Evolutionary conservation across 495 filamentous ascomycete genomes (phyloP), one percentile per base, ranked within the genome.

Genomic region (Collariella sp.): DNA sequence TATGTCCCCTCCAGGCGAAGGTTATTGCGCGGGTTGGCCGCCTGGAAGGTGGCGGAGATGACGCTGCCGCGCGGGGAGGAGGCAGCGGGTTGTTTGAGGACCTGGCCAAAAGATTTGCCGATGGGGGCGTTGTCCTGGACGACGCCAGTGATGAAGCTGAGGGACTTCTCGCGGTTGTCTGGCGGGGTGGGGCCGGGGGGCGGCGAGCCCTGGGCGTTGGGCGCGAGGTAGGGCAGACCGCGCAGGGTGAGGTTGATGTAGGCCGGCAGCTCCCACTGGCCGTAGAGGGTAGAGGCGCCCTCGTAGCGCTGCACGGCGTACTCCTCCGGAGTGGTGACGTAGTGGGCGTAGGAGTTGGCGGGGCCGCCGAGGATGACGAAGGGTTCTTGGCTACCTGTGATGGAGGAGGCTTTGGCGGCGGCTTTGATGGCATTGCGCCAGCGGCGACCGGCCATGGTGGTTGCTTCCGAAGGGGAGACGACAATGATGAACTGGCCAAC

Each of bases 321-420:
- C 66, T 98, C 93, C 64, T 96, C 89, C 41, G 87, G 84, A 1
- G 93, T 98, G 9, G 88, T 69, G 53, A 89, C 81, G 67, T 98
- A 98, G 64, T 98, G 93, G 3, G 90, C 83, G 67, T 98, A 98
- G 20, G 83, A 87, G 67, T 98, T 98, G 1, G 91, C 87, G 1
- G 93, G 93, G 3, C 87, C 89, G 19, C 91, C 90, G 18, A 98
- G 74, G 13, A 96, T 84, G 7, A 79, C 78, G 12, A 67, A 65
- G 1, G 78, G 78, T 10, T 72, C 72, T 1, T 57, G 59, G 56
- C 20, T 15, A 9, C 55, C 44, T 23, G 62, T 61, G 0, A 64
- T 43, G 36, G 69, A 65, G 13, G 69, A 19, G 2, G 50, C 52
- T 1, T 63, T 54, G 2, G 76, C 76, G 5, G 73, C 80, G 6